These are phyloP conservation scores for Favolaschia claudopus DNA, from an alignment of 768 basidiomycete species.

Conservation along the genomic window DNA sequence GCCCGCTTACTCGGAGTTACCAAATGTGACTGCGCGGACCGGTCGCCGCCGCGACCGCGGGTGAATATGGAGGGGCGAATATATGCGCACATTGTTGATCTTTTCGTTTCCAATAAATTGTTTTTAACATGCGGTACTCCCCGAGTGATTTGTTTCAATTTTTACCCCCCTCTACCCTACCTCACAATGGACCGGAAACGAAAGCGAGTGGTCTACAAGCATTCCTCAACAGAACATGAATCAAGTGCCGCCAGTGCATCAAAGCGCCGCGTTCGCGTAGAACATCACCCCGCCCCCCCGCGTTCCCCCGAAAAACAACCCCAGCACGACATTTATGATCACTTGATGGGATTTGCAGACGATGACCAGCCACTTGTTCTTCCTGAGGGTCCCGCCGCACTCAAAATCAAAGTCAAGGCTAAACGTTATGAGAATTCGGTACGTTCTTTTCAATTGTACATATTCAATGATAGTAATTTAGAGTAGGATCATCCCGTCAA, in stretches of 20 bases:
- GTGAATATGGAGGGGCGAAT: too few species aligned
- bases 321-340: background rate
- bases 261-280: background rate
- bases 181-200: too few species aligned
- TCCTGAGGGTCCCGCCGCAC: background rate
- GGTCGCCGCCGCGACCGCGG: too few species aligned
- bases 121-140: too few species aligned
- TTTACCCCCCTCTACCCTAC: too few species aligned
- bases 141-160: too few species aligned
- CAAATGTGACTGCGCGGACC: too few species aligned
- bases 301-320: constrained; percentile 5
- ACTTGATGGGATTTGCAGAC: background rate
- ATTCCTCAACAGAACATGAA: background rate
- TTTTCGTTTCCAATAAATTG: too few species aligned
- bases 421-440: background rate
- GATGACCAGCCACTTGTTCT: background rate
- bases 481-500: background rate
- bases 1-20: too few species aligned
- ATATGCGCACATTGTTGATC: too few species aligned
- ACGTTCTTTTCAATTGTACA: background rate
- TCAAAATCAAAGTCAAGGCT: background rate
- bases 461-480: background rate
- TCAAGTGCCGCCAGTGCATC: background rate
- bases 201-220: background rate
- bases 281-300: background rate